Percentiles rank a stretch among this genome's conserved stretches.
These are phyloP conservation scores for Hansfordia pulvinata DNA, from an alignment of 2,329 filamentous ascomycete genomes.

Conservation along the genomic window DNA sequence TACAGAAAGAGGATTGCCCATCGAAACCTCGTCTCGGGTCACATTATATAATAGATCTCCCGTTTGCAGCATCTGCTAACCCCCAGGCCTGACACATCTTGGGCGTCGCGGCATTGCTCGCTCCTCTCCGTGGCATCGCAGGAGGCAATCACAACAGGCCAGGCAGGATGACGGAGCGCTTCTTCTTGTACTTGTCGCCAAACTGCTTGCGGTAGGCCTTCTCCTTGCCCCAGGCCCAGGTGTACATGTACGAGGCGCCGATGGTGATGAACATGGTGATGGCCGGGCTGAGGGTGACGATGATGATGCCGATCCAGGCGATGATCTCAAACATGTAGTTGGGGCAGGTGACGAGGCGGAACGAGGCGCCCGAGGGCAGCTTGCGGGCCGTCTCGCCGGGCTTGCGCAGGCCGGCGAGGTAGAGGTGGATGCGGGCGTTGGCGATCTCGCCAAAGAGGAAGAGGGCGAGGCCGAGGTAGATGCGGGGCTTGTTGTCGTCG, in stretches of 20 bases:
- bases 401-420: conserved; percentile 64
- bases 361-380: conserved; percentile 77
- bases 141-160: conserved; percentile 47
- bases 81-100: too few relatives aligned
- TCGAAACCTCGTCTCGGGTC: too few relatives aligned
- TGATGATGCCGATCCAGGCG: conserved; percentile 71
- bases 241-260: conserved; percentile 66
- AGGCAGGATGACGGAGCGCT: conserved; percentile 73
- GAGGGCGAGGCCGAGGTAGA: conserved; percentile 55
- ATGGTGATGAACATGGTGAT: conserved; percentile 64
- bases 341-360: conserved; percentile 79
- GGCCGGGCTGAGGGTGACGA: conserved; percentile 67
- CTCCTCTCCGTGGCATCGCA: neutral
- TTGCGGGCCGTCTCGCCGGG: conserved; percentile 74
- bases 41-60: too few relatives aligned
- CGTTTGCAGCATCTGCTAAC: too few relatives aligned
- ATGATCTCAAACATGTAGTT: conserved; percentile 94
- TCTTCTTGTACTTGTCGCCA: conserved; percentile 88
- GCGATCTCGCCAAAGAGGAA: conserved; percentile 66
- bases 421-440: conserved; percentile 70
- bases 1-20: too few relatives aligned
- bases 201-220: conserved; percentile 80
- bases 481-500: conserved; percentile 31
- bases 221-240: conserved; percentile 90
- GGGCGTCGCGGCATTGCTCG: too few relatives aligned